These are phyloP conservation scores for Aureobasidium lini DNA, from an alignment of 2,329 filamentous ascomycete genomes.

Conservation along the genomic window DNA sequence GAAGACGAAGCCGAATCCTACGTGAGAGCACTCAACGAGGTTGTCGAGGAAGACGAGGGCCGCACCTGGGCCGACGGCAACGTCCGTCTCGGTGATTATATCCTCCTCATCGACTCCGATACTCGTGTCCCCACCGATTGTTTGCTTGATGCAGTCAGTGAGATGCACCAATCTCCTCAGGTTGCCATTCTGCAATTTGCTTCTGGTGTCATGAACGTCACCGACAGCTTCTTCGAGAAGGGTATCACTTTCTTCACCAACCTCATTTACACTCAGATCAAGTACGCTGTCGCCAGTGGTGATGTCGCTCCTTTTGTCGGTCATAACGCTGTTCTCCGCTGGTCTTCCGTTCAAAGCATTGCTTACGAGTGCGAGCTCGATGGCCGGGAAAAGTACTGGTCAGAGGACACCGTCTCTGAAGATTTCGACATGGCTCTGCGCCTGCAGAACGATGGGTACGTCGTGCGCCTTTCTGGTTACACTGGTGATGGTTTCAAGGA, in stretches of 20 bases:
- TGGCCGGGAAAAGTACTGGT: constrained; percentile 70
- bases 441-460: constrained; percentile 64
- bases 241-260: constrained; percentile 44
- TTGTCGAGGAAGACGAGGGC: constrained; percentile 56
- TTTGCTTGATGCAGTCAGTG: constrained; percentile 68
- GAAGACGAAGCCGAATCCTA: constrained; percentile 62
- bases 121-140: constrained; percentile 72
- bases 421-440: constrained; percentile 78
- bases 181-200: constrained; percentile 74
- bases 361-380: constrained; percentile 62
- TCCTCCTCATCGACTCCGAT: constrained; percentile 70
- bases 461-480: constrained; percentile 65
- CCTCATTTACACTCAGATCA: constrained; percentile 68
- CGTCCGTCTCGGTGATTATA: constrained; percentile 78
- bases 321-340: constrained; percentile 71
- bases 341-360: constrained; percentile 68
- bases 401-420: constrained; percentile 70
- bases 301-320: constrained; percentile 74
- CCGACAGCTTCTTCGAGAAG: constrained; percentile 54
- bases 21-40: constrained; percentile 54
- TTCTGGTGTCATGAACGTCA: constrained; percentile 72
- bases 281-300: constrained; percentile 68
- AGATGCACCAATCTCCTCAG: constrained; percentile 73
- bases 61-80: constrained; percentile 78
- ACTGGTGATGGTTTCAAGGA: constrained; percentile 73